Evolutionary conservation across 192 early-diverging fungal species (phyloP), one percentile per base, ranked within the genome.

Genomic region (Dissophora ornata): DNA sequence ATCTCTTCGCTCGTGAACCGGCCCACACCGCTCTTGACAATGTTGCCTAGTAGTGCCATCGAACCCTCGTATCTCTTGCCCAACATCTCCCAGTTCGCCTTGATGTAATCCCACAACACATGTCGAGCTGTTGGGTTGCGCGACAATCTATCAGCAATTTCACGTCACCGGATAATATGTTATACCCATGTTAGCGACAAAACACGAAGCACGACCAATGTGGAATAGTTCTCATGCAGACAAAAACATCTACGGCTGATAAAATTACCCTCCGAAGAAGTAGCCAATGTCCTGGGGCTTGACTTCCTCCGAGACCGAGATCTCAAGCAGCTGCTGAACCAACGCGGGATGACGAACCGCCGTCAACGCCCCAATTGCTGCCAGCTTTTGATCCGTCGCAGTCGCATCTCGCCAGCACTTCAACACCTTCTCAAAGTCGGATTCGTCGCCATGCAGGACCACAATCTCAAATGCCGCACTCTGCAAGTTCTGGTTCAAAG

Each of bases 401-500:
- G 77, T 79, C 19, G 80, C 65, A 56, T 91, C 85, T 32, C 83
- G 71, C 78, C 89, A 91, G 59, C 89, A 86, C 68, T 85, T 80
- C 54, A 85, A 57, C 19, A 88, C 86, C 19, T 85, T 86, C 42
- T 90, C 84, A 61, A 89, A 89, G 42, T 89, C 88, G 53, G 88
- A 81, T 26, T 75, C 84, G 22, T 86, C 85, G 33, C 88, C 92
- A 48, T 88, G 60, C 36, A 73, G 55, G 13, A 97, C 78, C 9
- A 91, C 93, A 46, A 90, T 88, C 34, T 77, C 69, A 84, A 90
- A 97, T 7, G 94, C 93, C 16, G 87, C 80, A 24, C 81, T 83
- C 45, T 90, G 89, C 15, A 95, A 42, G 64, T 94, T 91, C 32
- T 92, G 89, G 59, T 92, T 89, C 15, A 96, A 25, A 8, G 92